phyloP scores from a whole-genome alignment of 2,329 filamentous ascomycete genomes.

The Phyllosticta citribraziliensis region DNA sequence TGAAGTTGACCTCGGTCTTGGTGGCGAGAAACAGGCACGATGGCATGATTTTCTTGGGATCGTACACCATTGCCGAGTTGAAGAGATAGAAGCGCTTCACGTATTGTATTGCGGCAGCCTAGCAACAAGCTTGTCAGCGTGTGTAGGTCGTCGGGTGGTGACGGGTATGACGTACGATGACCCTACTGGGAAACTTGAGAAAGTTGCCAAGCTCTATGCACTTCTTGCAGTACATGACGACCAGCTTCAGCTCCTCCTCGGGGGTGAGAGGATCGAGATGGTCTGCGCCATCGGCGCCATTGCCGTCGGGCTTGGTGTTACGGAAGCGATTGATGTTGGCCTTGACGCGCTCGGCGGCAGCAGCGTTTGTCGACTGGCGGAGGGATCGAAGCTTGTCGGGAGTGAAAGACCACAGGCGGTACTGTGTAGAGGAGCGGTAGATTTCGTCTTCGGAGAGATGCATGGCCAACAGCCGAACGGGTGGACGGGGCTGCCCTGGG shows the following conservation, averaged over 20 bases:
- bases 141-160: conserved; percentile 19
- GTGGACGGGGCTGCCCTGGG: not conserved
- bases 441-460: conserved; percentile 76
- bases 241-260: conserved; percentile 71
- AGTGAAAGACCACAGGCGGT: conserved; percentile 85
- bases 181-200: conserved; percentile 7
- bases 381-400: conserved; percentile 59
- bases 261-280: conserved; percentile 71
- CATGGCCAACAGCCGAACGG: conserved; percentile 15
- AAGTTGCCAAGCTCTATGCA: conserved; percentile 36
- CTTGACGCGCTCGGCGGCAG: conserved; percentile 60
- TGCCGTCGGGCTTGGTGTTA: conserved; percentile 24
- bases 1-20: conserved; percentile 82
- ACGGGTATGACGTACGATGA: not conserved
- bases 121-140: conserved; percentile 23
- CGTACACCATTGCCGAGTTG: conserved; percentile 94
- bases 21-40: conserved; percentile 87
- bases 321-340: conserved; percentile 43
- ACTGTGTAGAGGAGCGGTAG: conserved; percentile 86
- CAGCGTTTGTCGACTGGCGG: conserved; percentile 67
- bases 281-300: conserved; percentile 25
- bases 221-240: conserved; percentile 66
- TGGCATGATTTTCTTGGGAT: conserved; percentile 78
- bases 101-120: conserved; percentile 79
- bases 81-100: conserved; percentile 91